Base-by-base conservation (phyloP, 2,329 filamentous ascomycete species). In the Penicillium sp. region DNA sequence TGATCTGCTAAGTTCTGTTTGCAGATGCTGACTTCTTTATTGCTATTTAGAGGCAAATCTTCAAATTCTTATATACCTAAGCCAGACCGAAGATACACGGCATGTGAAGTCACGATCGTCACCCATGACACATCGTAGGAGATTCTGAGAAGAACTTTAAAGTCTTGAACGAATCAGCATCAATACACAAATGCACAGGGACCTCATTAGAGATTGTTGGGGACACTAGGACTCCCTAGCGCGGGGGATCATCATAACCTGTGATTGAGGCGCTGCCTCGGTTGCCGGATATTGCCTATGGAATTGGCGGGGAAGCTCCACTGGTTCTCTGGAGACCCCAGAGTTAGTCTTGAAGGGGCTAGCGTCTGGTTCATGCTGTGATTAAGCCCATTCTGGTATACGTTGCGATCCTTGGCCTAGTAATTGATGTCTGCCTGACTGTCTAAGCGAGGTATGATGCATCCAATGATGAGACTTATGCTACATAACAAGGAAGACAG, bases 211-310 rank as follows among this genome's bases (percentile, higher is more conserved):
- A 25, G 19, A 53, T n/a, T 44, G 39, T 53, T 53, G 50, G 39
- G 50, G 39, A 7, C 8, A 35, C 21, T 53, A 53, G 21, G 23
- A n/a, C 37, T 26, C 11, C n/a, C 42, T 53, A 45, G 39, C 26
- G 50, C 29, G 50, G 21, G 42, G 27, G 49, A 52, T 52, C 50
- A 46, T 26, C 50, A 27, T 31, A 33, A 45, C 50, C 33, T 45
- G 50, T 53, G 50, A 53, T 44, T 31, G 19, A 31, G 42, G 42
- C 21, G 39, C 42, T 53, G 50, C 50, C 50, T 53, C 50, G 50
- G 50, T 53, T 25, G 11, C 42, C 29, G 42, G 43, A 45, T 46
- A 53, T 45, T 42, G 39, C 42, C 31, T 29, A 45, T 35, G 27
- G 50, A n/a, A 42, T 53, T 23, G 16, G 50, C 21, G 50, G 50